These are phyloP conservation scores for Kluyveromyces dobzhanskii DNA, from an alignment of 805 yeast species.

Conservation along the genomic window DNA sequence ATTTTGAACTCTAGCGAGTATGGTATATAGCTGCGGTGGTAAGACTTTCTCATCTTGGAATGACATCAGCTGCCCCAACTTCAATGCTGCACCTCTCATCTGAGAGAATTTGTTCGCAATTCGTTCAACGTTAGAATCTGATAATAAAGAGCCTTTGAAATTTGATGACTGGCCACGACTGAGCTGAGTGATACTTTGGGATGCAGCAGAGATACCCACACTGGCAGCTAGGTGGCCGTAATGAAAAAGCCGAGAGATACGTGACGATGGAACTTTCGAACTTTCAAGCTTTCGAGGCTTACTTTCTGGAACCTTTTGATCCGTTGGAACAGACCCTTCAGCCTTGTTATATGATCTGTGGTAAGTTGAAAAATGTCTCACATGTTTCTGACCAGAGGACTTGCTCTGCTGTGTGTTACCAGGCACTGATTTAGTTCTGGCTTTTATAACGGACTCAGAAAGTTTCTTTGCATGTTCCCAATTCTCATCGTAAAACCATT, in stretches of 20 bases:
- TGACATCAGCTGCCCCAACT: slow-evolving; percentile 93
- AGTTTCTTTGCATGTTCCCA: slow-evolving; percentile 25
- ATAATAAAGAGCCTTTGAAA: slow-evolving; percentile 53
- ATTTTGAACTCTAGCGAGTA: slow-evolving; percentile 79
- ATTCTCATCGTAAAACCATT: slow-evolving; percentile 25
- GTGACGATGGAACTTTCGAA: slow-evolving; percentile 74
- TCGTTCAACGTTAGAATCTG: slow-evolving; percentile 77
- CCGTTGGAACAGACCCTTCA: neutral
- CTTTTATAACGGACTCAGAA: slow-evolving; percentile 12
- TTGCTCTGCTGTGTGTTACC: slow-evolving; percentile 2
- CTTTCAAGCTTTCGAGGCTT: slow-evolving; percentile 15
- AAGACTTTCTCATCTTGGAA: slow-evolving; percentile 84
- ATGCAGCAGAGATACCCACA: slow-evolving; percentile 75
- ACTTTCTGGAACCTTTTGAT: neutral
- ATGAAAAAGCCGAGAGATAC: slow-evolving; percentile 85
- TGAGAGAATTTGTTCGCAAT: slow-evolving; percentile 81
- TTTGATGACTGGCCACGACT: slow-evolving; percentile 46
- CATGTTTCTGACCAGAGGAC: slow-evolving; percentile 4
- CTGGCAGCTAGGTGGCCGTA: slow-evolving; percentile 91
- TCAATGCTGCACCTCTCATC: slow-evolving; percentile 99
- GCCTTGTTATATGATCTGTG: neutral
- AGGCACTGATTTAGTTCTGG: neutral
- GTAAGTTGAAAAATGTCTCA: slow-evolving; percentile 14
- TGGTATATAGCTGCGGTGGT: slow-evolving; percentile 77
- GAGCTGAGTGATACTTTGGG: slow-evolving; percentile 64